These are phyloP conservation scores for Helianthus tuberosus DNA, from an alignment of 129 eudicot species.

Conservation along the genomic window DNA sequence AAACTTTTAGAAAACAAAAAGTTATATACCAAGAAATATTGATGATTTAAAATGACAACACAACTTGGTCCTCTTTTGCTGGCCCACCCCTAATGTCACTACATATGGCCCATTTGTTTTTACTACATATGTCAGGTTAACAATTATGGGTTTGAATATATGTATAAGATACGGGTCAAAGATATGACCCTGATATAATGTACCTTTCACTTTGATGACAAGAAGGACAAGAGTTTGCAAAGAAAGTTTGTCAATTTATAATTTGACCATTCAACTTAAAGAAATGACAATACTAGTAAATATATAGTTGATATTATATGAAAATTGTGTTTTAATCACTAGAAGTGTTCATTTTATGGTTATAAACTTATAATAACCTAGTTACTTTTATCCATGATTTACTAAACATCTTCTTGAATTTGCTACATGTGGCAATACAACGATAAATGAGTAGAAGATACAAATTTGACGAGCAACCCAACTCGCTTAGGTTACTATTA, in stretches of 20 bases:
- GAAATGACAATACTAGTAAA: background rate
- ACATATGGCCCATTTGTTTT: conserved; percentile 1
- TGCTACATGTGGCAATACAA: too few relatives aligned
- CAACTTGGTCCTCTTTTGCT: conserved; percentile 1
- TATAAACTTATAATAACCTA: background rate
- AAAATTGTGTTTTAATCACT: background rate
- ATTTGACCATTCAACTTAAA: background rate
- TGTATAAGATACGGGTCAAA: too few relatives aligned
- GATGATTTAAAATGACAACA: background rate
- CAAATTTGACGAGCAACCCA: too few relatives aligned
- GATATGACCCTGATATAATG: too few relatives aligned
- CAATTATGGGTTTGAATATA: background rate
- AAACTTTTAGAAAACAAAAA: background rate
- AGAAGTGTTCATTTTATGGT: background rate
- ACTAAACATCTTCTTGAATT: too few relatives aligned
- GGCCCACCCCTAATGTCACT: conserved; percentile 16
- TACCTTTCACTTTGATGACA: too few relatives aligned
- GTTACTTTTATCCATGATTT: background rate
- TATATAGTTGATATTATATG: background rate
- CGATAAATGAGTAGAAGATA: too few relatives aligned
- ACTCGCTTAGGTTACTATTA: too few relatives aligned
- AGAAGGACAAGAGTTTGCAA: too few relatives aligned
- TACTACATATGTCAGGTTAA: background rate
- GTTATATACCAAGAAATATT: background rate
- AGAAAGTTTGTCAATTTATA: background rate